Base-by-base conservation (phyloP, 2,329 filamentous ascomycete species). In the Fusarium tuaranense region DNA sequence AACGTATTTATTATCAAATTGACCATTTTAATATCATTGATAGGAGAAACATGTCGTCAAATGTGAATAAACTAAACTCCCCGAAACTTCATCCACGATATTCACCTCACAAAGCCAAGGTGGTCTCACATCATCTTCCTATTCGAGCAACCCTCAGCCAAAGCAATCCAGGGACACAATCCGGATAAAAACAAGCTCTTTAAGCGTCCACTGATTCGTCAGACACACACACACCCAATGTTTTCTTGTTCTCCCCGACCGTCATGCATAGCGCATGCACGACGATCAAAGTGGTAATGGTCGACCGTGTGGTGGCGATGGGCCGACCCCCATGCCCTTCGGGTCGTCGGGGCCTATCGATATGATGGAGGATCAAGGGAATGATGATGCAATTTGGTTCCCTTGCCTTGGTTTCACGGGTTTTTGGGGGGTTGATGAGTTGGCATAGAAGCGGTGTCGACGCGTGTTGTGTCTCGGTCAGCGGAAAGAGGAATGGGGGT, bases 341-440 rank as follows among this genome's bases (percentile, higher is more conserved):
- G 72, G 72, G 72, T 75, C 72, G 72, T 75, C 72, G 72, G 72
- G 72, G 63, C 72, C 72, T 73, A 74, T 74, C 72, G 60, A 60
- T 16, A 20, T 46, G 6, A 64, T 27, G 61, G 34, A 41, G 9
- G 34, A 59, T 57, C 65, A 69, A 67, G 44, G 62, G 72, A 72
- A 75, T 75, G 65, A 67, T 53, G 72, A 70, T 75, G 72, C 34
- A 55, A 68, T 46, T 55, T 57, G 39, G 16, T 27, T 48, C 44
- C 22, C 14, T 48, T 25, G 18, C 44, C 44, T 48, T 48, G 39
- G 13, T 20, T 61, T 39, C 60, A 60, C 53, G 27, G 39, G 27
- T 30, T 38, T 72, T 74, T 72, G 66, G 55, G 10, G 10, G 13
- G 20, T 18, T 8, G 48, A 32, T 34, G 34, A 51, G 64, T 62